Conservation (phyloP, 371 early-diverging fungal species). For the Mucor saturninus region DNA sequence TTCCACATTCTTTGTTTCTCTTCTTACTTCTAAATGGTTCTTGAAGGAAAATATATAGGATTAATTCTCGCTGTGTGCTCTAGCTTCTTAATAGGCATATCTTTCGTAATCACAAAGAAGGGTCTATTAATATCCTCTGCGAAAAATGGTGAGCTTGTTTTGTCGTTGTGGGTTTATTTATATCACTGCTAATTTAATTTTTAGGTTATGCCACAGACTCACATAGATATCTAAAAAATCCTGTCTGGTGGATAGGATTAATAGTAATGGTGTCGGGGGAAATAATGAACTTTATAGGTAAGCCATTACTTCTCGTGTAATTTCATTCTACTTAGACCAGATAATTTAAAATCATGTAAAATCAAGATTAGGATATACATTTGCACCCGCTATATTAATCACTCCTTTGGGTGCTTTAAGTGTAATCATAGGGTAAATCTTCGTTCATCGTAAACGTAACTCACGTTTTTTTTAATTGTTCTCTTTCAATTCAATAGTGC, state of each 20-base stretch:
- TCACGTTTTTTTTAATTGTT: neutral
- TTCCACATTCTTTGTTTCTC: no score
- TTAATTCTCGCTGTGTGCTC: slow-evolving; percentile 82
- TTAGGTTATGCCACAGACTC: no score
- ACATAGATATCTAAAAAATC: no score
- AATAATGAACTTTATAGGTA: neutral
- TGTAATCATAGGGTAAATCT: slow-evolving; percentile 77
- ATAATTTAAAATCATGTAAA: no score
- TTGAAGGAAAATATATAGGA: slow-evolving; percentile 80
- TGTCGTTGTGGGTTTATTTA: no score
- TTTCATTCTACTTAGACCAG: no score
- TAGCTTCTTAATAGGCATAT: slow-evolving; percentile 80
- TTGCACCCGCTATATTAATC: slow-evolving; percentile 91
- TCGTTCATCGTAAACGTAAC: neutral
- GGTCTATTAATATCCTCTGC: slow-evolving; percentile 54
- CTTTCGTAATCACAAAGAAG: slow-evolving; percentile 87
- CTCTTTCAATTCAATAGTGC: slow-evolving; percentile 23
- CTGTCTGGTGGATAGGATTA: no score
- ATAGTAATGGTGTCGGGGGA: no score
- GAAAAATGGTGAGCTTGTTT: no score
- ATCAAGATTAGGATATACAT: slow-evolving; percentile 73
- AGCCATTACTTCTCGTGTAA: slow-evolving; percentile 64
- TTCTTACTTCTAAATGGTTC: no score
- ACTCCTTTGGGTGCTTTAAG: slow-evolving; percentile 90
- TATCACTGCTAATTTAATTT: no score